These are phyloP conservation scores for Paraphoma chrysanthemicola DNA, from an alignment of 2,329 filamentous ascomycete species.

Conservation along the genomic window DNA sequence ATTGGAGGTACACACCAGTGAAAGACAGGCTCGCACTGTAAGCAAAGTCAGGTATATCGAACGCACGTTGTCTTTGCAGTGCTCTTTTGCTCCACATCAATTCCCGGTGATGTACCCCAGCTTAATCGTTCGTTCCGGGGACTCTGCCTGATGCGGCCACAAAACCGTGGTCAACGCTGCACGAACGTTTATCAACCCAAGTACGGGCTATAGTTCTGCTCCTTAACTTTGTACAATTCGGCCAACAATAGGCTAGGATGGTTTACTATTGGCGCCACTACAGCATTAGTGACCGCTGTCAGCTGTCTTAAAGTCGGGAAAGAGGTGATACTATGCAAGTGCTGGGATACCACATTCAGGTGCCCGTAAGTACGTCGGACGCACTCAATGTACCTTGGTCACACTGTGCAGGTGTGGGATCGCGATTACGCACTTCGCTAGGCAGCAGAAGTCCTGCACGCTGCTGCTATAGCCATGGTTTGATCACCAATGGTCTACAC, in stretches of 20 bases:
- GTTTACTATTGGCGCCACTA: conserved; percentile 15
- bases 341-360: conserved; percentile 6
- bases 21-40: no score
- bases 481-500: neutral
- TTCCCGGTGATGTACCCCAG: neutral
- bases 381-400: neutral
- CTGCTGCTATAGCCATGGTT: neutral
- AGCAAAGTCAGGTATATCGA: no score
- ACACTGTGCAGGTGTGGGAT: conserved; percentile 5
- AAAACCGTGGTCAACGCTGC: conserved; percentile 14
- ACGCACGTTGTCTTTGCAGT: no score
- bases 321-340: conserved; percentile 21
- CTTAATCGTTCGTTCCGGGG: conserved; percentile 9
- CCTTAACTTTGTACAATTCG: conserved; percentile 19
- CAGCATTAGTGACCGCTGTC: conserved; percentile 31
- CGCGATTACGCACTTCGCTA: neutral
- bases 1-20: no score
- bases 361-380: neutral
- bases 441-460: neutral
- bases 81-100: neutral
- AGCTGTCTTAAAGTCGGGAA: conserved; percentile 25
- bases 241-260: conserved; percentile 8
- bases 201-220: conserved; percentile 7
- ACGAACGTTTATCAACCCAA: conserved; percentile 16
- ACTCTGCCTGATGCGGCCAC: conserved; percentile 15